These are phyloP conservation scores for Naganishia friedmannii DNA, from an alignment of 768 basidiomycete genomes.

Conservation along the genomic window DNA sequence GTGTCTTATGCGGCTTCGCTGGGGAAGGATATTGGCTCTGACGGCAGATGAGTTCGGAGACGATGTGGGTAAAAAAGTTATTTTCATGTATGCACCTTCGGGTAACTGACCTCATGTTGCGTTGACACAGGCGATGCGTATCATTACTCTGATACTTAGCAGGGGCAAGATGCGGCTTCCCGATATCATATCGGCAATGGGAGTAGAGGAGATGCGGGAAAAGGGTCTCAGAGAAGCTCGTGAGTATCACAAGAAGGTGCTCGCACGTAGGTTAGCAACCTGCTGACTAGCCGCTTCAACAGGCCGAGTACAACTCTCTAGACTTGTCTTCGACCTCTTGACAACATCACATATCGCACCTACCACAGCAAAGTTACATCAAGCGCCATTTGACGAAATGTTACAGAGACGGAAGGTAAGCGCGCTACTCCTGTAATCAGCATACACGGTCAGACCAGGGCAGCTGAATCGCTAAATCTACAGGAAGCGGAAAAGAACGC, in stretches of 20 bases:
- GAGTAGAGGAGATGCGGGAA: constrained; percentile 40
- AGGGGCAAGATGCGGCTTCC: constrained; percentile 79
- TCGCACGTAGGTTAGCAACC: no score
- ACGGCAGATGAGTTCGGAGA: constrained; percentile 70
- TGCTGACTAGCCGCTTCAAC: background rate
- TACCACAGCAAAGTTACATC: constrained; percentile 26
- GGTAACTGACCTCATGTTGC: constrained; percentile 18
- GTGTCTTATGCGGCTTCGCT: constrained; percentile 75
- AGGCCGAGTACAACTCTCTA: constrained; percentile 21
- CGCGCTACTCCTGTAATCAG: background rate
- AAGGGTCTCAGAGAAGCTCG: constrained; percentile 56
- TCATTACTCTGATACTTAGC: constrained; percentile 72
- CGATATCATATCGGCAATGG: constrained; percentile 60
- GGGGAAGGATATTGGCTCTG: constrained; percentile 75
- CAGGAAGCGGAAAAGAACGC: constrained; percentile 6
- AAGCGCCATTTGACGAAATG: constrained; percentile 33
- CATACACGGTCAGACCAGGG: background rate
- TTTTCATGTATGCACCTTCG: constrained; percentile 7
- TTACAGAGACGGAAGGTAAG: constrained; percentile 26
- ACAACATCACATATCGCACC: constrained; percentile 27
- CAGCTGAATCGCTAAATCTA: background rate
- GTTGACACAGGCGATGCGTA: constrained; percentile 64
- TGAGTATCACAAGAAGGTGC: constrained; percentile 42
- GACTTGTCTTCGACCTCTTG: constrained; percentile 25
- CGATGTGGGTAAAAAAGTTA: constrained; percentile 56